phyloP scores from a whole-genome alignment of 805 yeast species.

The Sugiyamaella smithiae region DNA sequence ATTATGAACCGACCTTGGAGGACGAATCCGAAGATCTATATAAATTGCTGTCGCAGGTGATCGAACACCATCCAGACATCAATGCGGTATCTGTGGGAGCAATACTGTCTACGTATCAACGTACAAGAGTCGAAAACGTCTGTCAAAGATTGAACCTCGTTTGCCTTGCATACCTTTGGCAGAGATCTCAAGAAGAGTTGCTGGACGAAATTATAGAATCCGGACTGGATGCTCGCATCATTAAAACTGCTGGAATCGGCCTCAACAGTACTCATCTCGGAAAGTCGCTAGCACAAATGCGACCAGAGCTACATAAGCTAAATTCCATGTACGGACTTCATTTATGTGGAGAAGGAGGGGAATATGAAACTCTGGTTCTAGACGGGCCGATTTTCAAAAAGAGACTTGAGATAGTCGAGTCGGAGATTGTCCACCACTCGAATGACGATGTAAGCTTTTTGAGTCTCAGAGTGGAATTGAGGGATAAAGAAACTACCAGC shows the following conservation, averaged over 20 bases:
- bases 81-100: constrained; percentile 95
- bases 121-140: constrained; percentile 90
- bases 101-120: constrained; percentile 89
- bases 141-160: constrained; percentile 70
- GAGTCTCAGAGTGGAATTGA: constrained; percentile 51
- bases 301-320: constrained; percentile 52
- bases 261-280: constrained; percentile 66
- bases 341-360: constrained; percentile 99
- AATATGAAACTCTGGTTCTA: constrained; percentile 87
- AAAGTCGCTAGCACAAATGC: constrained; percentile 57
- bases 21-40: constrained; percentile 90
- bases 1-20: constrained; percentile 60
- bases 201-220: constrained; percentile 78
- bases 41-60: constrained; percentile 49
- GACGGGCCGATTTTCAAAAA: constrained; percentile 81
- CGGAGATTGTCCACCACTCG: constrained; percentile 45
- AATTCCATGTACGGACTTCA: constrained; percentile 75
- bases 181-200: constrained; percentile 72
- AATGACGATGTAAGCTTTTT: constrained; percentile 70
- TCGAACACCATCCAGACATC: constrained; percentile 59
- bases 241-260: constrained; percentile 94
- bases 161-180: constrained; percentile 83
- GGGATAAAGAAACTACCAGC: constrained; percentile 26
- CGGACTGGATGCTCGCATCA: constrained; percentile 70
- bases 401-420: constrained; percentile 43